Conservation (phyloP, 805 yeast species). For the Nakazawaea ernobii region DNA sequence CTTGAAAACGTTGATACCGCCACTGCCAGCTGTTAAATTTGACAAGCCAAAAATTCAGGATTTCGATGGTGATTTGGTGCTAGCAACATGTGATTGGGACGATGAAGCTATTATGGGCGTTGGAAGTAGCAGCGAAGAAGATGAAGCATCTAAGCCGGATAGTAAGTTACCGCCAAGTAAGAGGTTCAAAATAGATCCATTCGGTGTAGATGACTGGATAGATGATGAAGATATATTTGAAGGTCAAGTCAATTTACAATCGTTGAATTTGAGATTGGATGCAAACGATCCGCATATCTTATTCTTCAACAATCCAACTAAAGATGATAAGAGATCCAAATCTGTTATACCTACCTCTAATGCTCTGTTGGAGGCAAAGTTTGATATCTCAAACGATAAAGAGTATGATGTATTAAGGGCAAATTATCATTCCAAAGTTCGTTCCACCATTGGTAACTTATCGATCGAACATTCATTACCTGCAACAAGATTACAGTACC, state of each 20-base stretch:
- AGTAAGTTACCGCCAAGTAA: slow-evolving; percentile 13
- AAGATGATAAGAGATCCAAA: slow-evolving; percentile 12
- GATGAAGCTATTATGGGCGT: slow-evolving; percentile 57
- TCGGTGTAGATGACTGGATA: slow-evolving; percentile 37
- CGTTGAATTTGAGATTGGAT: slow-evolving; percentile 49
- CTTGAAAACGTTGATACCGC: slow-evolving; percentile 17
- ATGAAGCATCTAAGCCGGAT: neutral
- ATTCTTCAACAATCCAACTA: slow-evolving; percentile 38
- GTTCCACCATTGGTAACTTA: slow-evolving; percentile 88
- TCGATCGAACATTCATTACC: slow-evolving; percentile 89
- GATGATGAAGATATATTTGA: slow-evolving; percentile 71
- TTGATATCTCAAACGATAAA: slow-evolving; percentile 83
- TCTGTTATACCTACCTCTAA: slow-evolving; percentile 50
- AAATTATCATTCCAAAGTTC: slow-evolving; percentile 84
- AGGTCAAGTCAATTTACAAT: slow-evolving; percentile 42
- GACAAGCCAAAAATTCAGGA: slow-evolving; percentile 26
- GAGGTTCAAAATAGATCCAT: slow-evolving; percentile 23
- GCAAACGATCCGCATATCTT: slow-evolving; percentile 83
- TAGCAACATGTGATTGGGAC: slow-evolving; percentile 78
- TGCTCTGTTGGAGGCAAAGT: slow-evolving; percentile 49
- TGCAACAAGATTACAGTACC: slow-evolving; percentile 81
- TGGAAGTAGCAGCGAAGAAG: slow-evolving; percentile 19
- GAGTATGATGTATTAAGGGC: slow-evolving; percentile 78
- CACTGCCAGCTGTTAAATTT: slow-evolving; percentile 12
- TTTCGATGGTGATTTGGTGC: slow-evolving; percentile 48